A percentile compares a stretch with the other conserved stretches of the same genome.
Evolutionary conservation across 345 rosid species (phyloP).

Genomic region (Camelina sativa): DNA sequence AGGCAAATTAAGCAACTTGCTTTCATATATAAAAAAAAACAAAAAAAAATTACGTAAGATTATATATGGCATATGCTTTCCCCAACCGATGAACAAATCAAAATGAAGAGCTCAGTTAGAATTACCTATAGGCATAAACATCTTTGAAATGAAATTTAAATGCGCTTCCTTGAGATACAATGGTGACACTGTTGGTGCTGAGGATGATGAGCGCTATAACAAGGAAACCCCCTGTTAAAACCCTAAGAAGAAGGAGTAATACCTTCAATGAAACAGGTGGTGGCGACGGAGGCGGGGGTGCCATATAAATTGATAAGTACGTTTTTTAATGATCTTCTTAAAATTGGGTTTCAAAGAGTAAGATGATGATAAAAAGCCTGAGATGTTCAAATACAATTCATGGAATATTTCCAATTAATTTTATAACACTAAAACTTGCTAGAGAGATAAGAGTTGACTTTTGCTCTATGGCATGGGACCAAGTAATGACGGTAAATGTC

Average conservation of each 20-base stretch:
- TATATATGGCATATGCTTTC: not conserved
- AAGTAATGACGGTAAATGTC: conserved; percentile 20
- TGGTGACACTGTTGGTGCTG: conserved; percentile 41
- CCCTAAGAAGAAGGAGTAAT: conserved; percentile 41
- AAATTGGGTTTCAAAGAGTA: not conserved
- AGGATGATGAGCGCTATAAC: conserved; percentile 44
- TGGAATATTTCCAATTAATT: conserved; percentile 4
- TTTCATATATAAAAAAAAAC: not conserved
- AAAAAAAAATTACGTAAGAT: not conserved
- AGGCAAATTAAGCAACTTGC: not conserved
- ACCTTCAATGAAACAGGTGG: conserved; percentile 15
- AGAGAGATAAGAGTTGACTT: conserved; percentile 42
- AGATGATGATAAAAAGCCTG: conserved; percentile 5
- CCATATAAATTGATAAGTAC: conserved; percentile 20
- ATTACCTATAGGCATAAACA: conserved; percentile 46
- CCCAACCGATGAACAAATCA: not conserved
- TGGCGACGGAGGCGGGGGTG: conserved; percentile 41
- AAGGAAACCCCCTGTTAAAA: conserved; percentile 39
- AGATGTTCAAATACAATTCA: not conserved
- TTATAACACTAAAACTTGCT: conserved; percentile 23
- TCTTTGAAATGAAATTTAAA: conserved; percentile 44
- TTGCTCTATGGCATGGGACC: conserved; percentile 13
- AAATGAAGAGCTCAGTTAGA: not conserved
- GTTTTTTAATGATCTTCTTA: not conserved
- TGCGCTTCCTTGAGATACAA: conserved; percentile 6